Evolutionary conservation across 352 stramenopile species (phyloP), one percentile per base, ranked within the genome.

Genomic region (Phytophthora agathidicida): DNA sequence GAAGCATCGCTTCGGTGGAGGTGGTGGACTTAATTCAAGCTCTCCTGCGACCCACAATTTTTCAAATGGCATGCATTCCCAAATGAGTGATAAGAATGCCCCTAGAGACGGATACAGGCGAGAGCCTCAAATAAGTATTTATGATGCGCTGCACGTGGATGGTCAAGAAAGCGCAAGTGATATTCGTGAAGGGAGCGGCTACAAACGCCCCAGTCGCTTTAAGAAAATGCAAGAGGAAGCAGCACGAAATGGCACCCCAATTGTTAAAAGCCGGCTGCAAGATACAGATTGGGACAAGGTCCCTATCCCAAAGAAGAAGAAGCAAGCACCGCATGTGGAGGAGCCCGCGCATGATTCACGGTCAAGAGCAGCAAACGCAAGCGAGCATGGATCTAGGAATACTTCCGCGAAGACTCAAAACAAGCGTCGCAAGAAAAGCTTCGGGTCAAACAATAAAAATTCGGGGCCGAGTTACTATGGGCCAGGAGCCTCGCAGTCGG

Each of bases 51-150:
- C 6, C 22, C 26, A 47, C 52, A 23, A 24, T 22, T 42, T 27
- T 36, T 27, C 32, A 55, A 68, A 35, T 39, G 38, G 31, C 33
- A 32, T 49, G 9, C 16, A 51, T 24, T 48, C 36, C 7, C 35
- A 64, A 42, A 10, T 48, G 37, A 60, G 51, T 14, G 49, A 47
- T 31, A 64, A 61, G 30, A 60, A 11, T 38, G 32, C 24, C 23
- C 13, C 38, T 33, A 46, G 36, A 48, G 42, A 37, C 27, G 51
- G 42, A 60, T 87, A 69, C 39, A 70, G 32, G 32, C 71, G 55
- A 35, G 71, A 85, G 13, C 73, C 57, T 38, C 77, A 88, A 55
- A 71, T 88, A 16, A 79, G 73, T 71, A 70, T 88, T 55, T 84
- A 85, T 64, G 73, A 84, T 36, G 77, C 77, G 27, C 57, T 88